Percentiles rank a stretch among this genome's conserved stretches.
phyloP scores from a whole-genome alignment of 2,329 filamentous ascomycete genomes.

The Beauveria rudraprayagi region DNA sequence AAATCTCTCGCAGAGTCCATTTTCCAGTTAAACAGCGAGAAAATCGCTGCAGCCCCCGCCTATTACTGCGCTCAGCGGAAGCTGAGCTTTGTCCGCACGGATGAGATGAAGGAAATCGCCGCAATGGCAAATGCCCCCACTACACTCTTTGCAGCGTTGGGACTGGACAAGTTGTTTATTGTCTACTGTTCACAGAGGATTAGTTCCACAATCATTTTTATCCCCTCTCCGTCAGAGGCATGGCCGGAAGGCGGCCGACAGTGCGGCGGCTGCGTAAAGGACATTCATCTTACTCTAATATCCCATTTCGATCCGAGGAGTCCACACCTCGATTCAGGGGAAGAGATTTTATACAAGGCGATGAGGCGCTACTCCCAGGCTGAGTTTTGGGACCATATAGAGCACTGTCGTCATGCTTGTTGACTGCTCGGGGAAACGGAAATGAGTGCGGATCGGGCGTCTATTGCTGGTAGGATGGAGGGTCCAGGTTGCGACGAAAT shows the following conservation, averaged over 20 bases:
- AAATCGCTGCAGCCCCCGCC: neutral
- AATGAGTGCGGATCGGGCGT: neutral
- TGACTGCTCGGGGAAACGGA: neutral
- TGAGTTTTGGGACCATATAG: neutral
- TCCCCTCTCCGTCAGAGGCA: neutral
- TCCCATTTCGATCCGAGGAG: too few relatives aligned
- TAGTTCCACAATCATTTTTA: too few relatives aligned
- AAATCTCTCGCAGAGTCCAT: neutral
- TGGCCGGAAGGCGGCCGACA: neutral
- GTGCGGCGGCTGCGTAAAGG: neutral
- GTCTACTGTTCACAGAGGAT: neutral
- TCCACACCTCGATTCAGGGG: too few relatives aligned
- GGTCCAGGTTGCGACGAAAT: too few relatives aligned
- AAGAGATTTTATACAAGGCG: neutral
- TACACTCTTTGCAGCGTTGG: neutral
- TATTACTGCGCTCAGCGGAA: neutral
- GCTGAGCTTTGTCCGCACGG: neutral
- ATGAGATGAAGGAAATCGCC: neutral
- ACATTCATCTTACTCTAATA: neutral
- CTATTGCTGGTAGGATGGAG: neutral
- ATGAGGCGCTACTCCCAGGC: neutral
- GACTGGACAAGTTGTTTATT: neutral
- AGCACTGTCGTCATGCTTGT: neutral
- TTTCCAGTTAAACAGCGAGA: neutral
- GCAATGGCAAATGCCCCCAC: neutral